phyloP scores from a whole-genome alignment of 1,284 basidiomycete genomes.

The Irpex sp. region DNA sequence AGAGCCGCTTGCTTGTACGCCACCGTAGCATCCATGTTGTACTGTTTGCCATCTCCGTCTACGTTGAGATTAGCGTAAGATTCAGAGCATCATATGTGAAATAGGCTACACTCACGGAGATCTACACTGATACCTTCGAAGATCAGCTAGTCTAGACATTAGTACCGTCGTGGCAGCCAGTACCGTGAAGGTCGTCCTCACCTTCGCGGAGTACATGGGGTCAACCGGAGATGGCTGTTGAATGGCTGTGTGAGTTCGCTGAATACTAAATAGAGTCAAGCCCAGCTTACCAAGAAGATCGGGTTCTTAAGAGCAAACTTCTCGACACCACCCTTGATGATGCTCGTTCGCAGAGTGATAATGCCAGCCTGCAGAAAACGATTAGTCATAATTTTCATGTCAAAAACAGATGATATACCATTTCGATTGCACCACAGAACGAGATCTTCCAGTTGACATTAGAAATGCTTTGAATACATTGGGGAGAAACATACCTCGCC shows the following conservation, averaged over 20 bases:
- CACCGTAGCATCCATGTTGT: conserved; percentile 75
- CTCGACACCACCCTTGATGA: conserved; percentile 75
- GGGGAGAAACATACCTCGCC: conserved; percentile 42
- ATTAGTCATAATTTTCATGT: not conserved
- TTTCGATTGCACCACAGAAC: conserved; percentile 80
- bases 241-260: not conserved
- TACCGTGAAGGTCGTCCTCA: not conserved
- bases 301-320: conserved; percentile 75
- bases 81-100: not conserved
- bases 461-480: not conserved
- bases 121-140: conserved; percentile 77
- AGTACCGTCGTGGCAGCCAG: not conserved
- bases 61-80: not conserved
- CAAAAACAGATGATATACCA: conserved; percentile 39
- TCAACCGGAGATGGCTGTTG: conserved; percentile 71
- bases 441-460: conserved; percentile 40
- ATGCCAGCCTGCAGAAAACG: conserved; percentile 57
- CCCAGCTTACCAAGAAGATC: conserved; percentile 56
- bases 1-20: conserved; percentile 79
- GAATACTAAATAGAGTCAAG: not conserved
- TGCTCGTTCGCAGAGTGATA: conserved; percentile 68
- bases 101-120: conserved; percentile 42
- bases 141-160: conserved; percentile 39
- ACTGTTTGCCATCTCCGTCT: conserved; percentile 74
- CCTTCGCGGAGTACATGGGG: conserved; percentile 68